Evolutionary conservation across 768 basidiomycete genomes (phyloP).

Genomic region (Fistulinella prunicolor): DNA sequence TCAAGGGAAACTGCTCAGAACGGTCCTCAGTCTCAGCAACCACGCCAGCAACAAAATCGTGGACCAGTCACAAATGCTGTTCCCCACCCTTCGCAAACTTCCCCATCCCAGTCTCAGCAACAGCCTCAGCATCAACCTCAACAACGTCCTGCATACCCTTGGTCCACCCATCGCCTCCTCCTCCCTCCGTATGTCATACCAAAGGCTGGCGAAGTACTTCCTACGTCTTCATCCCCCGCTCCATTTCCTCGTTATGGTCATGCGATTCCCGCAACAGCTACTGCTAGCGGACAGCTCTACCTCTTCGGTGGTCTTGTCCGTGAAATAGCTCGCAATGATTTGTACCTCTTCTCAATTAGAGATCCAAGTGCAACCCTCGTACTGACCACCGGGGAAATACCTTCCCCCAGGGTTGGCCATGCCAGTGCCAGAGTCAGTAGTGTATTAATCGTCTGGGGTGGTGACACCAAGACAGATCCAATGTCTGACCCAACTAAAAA

Average conservation of each 20-base stretch:
- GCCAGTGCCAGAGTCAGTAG: slow-evolving; percentile 93
- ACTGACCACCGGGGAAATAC: slow-evolving; percentile 86
- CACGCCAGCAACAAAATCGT: slow-evolving; percentile 37
- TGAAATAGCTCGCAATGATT: slow-evolving; percentile 86
- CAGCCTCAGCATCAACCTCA: slow-evolving; percentile 33
- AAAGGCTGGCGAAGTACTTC: slow-evolving; percentile 62
- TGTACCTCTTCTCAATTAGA: slow-evolving; percentile 83
- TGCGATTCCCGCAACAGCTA: slow-evolving; percentile 77
- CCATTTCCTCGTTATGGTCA: slow-evolving; percentile 98
- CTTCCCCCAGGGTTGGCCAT: slow-evolving; percentile 92
- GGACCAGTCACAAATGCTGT: slow-evolving; percentile 29
- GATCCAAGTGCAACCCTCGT: slow-evolving; percentile 78
- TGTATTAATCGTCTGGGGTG: slow-evolving; percentile 97
- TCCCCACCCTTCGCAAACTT: slow-evolving; percentile 30
- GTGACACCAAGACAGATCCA: slow-evolving; percentile 85
- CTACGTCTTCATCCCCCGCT: slow-evolving; percentile 70
- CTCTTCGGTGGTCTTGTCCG: slow-evolving; percentile 96
- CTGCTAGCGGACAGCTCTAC: slow-evolving; percentile 82
- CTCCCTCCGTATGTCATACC: slow-evolving; percentile 65
- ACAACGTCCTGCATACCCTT: slow-evolving; percentile 70
- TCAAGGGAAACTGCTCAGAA: slow-evolving; percentile 22
- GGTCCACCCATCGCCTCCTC: slow-evolving; percentile 72
- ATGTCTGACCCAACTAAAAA: slow-evolving; percentile 60
- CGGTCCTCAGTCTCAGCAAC: slow-evolving; percentile 32
- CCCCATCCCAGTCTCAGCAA: slow-evolving; percentile 33